Evolutionary conservation across 371 early-diverging fungal species (phyloP), one percentile per base, ranked within the genome.

Genomic region (Rhizomucor pusillus): DNA sequence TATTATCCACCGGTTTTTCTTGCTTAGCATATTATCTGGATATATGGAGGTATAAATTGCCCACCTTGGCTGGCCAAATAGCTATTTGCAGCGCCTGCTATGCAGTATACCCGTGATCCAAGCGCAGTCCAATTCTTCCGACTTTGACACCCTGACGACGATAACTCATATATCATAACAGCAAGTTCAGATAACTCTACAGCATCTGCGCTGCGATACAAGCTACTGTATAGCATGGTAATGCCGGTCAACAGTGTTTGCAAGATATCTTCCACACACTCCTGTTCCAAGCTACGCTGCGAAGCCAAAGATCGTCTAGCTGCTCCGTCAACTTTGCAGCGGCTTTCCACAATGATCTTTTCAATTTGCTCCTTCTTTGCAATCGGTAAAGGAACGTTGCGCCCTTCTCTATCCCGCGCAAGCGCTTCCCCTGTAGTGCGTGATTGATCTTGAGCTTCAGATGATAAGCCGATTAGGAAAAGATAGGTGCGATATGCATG

Each of bases 401-500:
- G 36, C 13, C 55, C 56, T 34, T 50, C 24, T 12, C n/a, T 44
- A 13, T 67, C 64, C 0, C 57, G 57, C 0, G 57, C 66, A 5
- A 71, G 45, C n/a, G 73, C 77, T 20, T 60, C 59, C 20, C 73
- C 72, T 46, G 66, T 47, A 2, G 37, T 19, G n/a, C 62, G 57
- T 14, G 50, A 40, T 39, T 70, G 68, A 35, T 65, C 62, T 56
- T 63, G 59, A 0, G 64, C 66, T 53, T 70, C 59, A 2, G 79
- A 63, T 5, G 62, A 60, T 6, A 74, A 51, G 11, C 75, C 81
- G 9, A 79, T 77, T 52, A 87, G 59, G 47, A 77, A 65, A 37
- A 82, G 63, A 59, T 91, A 91, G 0, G 88, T 65, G 16, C 72
- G 67, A 0, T 90, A 57, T 10, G 88, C 88, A 60, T 87, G 61